Percentiles rank a stretch among this genome's conserved stretches.
These are phyloP conservation scores for Stachybotrys echinatus DNA, from an alignment of 2,329 filamentous ascomycete genomes.

Conservation along the genomic window DNA sequence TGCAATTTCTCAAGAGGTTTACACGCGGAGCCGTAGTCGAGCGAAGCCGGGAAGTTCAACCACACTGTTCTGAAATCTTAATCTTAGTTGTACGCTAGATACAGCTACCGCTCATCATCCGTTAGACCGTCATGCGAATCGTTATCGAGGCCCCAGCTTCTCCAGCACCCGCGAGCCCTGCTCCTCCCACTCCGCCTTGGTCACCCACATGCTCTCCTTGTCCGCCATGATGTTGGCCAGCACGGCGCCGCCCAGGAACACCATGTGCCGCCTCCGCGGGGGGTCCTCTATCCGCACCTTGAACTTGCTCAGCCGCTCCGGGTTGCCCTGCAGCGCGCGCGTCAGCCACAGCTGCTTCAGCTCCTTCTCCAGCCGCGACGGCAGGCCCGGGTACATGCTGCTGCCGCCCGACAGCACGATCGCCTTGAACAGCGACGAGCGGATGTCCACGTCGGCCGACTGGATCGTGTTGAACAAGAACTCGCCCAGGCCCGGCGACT, in stretches of 20 bases:
- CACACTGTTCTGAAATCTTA: not conserved
- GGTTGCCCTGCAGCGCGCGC: conserved; percentile 81
- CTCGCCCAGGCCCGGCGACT: conserved; percentile 93
- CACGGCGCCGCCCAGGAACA: conserved; percentile 96
- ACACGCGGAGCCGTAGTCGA: too few species aligned
- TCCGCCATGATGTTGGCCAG: conserved; percentile 98
- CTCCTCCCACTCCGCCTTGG: conserved; percentile 95
- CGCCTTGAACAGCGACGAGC: conserved; percentile 90
- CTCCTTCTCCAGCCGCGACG: conserved; percentile 94
- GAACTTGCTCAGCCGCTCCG: conserved; percentile 95
- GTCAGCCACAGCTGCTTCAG: conserved; percentile 98
- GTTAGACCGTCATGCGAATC: not conserved
- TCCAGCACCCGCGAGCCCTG: conserved; percentile 79
- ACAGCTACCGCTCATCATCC: not conserved
- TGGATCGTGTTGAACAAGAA: conserved; percentile 99
- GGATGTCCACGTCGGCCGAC: conserved; percentile 88
- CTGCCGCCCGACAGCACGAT: conserved; percentile 94
- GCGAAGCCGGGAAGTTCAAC: not conserved
- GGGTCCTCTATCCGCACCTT: conserved; percentile 99
- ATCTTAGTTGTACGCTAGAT: not conserved
- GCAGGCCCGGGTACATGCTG: conserved; percentile 98
- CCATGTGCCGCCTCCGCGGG: conserved; percentile 93
- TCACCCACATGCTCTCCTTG: conserved; percentile 99
- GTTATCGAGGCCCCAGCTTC: conserved; percentile 84
- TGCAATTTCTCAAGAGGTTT: too few species aligned